Base-by-base conservation (phyloP, 768 basidiomycete genomes). In the Chlorophyllum brunneum region DNA sequence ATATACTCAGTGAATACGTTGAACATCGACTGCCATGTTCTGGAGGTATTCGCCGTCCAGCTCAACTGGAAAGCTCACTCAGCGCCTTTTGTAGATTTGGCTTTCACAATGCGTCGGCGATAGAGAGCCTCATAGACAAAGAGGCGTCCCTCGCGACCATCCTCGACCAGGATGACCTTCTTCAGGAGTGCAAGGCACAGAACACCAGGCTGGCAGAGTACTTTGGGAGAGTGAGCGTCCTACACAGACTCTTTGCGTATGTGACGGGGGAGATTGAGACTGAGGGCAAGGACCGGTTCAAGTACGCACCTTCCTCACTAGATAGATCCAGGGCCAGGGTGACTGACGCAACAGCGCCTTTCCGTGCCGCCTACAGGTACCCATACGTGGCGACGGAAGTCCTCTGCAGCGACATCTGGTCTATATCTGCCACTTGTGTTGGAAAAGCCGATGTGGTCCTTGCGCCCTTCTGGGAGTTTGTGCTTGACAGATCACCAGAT, bases 151-250 rank as follows among this genome's bases (percentile, higher is more conserved):
- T 98, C 36, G 94, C 97, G 67, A 85, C 90, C 36, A 85, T 98
- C 54, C 78, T 98, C 50, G 92, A 93, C 70, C 92, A 97, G 70
- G 87, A 92, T 63, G 94, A 98, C 66, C 76, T 98, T 39, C 73
- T 98, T 50, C 89, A 91, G 68, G 95, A 98, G 69, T 92, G 93
- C 80, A 98, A 98, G 70, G 78, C 87, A 1, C 89, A 95, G 70
- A 98, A 98, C 64, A 87, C 87, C 34, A 75, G 89, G 53, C 81
- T 95, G 44, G 88, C 90, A 59, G 88, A 91, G 64, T 92, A 92
- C 68, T 89, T 95, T 61, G 86, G 85, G 58, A 76, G 88, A 59
- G 75, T 82, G 45, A 90, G 92, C 65, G 86, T 92, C 42, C 71
- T 95, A 43, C 83, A 89, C 65, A 80, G 83, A 50, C 71, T 95